Percentiles rank a stretch among this genome's conserved stretches.
These are phyloP conservation scores for Leishmania amazonensis DNA, from an alignment of 208 protist genomes.

Conservation along the genomic window DNA sequence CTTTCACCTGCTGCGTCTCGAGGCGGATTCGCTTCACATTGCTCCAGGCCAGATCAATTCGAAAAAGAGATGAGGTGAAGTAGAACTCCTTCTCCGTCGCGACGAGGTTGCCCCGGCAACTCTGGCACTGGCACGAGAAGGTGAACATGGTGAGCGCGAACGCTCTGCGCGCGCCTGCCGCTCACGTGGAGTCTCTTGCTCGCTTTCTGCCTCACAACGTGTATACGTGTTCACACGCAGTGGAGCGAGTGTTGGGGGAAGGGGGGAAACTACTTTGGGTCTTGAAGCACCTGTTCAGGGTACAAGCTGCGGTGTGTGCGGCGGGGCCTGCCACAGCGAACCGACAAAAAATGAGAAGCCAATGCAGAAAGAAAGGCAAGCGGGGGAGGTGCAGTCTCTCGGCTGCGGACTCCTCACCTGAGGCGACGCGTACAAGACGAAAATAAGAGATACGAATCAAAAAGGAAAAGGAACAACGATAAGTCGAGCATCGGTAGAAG, in stretches of 20 bases:
- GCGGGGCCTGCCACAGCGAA: not conserved
- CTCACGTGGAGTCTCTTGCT: no score
- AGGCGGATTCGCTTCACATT: slow-evolving; percentile 66
- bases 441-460: not conserved
- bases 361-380: not conserved
- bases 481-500: not conserved
- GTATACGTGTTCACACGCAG: not conserved
- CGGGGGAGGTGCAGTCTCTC: not conserved
- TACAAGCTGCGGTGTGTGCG: not conserved
- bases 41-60: slow-evolving; percentile 60
- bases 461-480: not conserved
- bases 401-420: not conserved
- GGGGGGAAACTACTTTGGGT: not conserved
- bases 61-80: slow-evolving; percentile 64
- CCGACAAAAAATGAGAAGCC: not conserved
- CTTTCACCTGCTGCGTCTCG: slow-evolving; percentile 77
- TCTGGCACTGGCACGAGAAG: slow-evolving; percentile 71
- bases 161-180: not conserved
- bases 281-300: not conserved
- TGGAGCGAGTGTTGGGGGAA: not conserved
- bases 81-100: slow-evolving; percentile 48
- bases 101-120: slow-evolving; percentile 61
- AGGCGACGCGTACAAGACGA: not conserved
- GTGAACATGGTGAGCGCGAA: slow-evolving; percentile 29
- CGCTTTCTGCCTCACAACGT: not conserved